Percentiles rank a stretch among this genome's conserved stretches.
phyloP scores from a whole-genome alignment of 2,329 filamentous ascomycete species.

The Verticillium nubilum region DNA sequence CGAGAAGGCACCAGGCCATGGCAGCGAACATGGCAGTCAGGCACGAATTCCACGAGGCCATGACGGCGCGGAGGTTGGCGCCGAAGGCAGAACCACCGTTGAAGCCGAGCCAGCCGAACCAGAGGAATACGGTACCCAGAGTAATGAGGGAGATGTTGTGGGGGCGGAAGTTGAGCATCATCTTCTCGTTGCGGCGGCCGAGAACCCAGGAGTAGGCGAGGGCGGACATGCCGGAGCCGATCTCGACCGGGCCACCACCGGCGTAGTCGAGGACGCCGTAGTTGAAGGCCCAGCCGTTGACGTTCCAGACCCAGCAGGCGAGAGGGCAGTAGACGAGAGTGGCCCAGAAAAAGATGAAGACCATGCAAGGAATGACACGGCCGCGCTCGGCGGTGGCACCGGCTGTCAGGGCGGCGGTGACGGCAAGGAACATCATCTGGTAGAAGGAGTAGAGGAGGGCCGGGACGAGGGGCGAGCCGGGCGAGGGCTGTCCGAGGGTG shows the following conservation, averaged over 20 bases:
- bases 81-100: constrained; percentile 95
- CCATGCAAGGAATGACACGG: constrained; percentile 85
- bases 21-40: constrained; percentile 87
- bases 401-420: constrained; percentile 86
- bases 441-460: constrained; percentile 93
- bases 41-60: constrained; percentile 98
- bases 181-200: constrained; percentile 93
- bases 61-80: constrained; percentile 86
- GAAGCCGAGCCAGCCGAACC: constrained; percentile 99
- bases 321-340: constrained; percentile 96
- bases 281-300: constrained; percentile 86
- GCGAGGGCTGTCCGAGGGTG: constrained; percentile 77
- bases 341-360: constrained; percentile 94
- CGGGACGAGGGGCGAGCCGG: constrained; percentile 81
- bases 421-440: constrained; percentile 97
- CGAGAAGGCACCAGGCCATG: constrained; percentile 90
- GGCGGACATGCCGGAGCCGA: constrained; percentile 86
- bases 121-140: constrained; percentile 89
- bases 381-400: constrained; percentile 92
- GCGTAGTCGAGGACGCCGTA: constrained; percentile 96
- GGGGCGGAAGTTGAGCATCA: constrained; percentile 99
- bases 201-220: constrained; percentile 95
- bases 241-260: constrained; percentile 95
- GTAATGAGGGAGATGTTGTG: constrained; percentile 98
- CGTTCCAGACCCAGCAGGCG: constrained; percentile 94